Evolutionary conservation across 108 stramenopile genomes (phyloP).

Genomic region (Cyclotella atomus): DNA sequence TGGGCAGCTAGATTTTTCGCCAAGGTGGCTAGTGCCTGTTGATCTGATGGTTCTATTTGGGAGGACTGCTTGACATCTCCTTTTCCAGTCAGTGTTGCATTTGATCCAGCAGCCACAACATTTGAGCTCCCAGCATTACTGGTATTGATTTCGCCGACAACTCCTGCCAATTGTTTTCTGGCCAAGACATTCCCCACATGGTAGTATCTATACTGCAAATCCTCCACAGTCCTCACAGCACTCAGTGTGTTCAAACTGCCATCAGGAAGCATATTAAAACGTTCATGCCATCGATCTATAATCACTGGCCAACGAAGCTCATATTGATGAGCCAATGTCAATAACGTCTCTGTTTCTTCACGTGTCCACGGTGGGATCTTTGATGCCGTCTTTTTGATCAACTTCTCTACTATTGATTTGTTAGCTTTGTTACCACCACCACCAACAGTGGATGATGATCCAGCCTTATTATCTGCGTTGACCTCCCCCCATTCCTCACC

Average conservation of each 20-base stretch:
- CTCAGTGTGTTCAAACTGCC: conserved; percentile 7
- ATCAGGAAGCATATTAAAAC: conserved; percentile 12
- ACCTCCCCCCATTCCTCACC: conserved; percentile 30
- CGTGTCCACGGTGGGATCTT: conserved; percentile 74
- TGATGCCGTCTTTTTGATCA: background rate
- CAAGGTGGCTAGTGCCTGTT: background rate
- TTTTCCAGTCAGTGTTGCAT: conserved; percentile 12
- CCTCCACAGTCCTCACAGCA: conserved; percentile 70
- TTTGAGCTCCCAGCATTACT: background rate
- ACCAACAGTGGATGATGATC: background rate
- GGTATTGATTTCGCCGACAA: background rate
- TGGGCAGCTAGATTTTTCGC: conserved; percentile 1
- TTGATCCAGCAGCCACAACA: conserved; percentile 13
- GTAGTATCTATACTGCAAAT: conserved; percentile 93
- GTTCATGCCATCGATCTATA: conserved; percentile 74
- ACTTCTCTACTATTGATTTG: background rate
- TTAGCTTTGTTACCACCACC: background rate
- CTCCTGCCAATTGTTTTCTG: conserved; percentile 42
- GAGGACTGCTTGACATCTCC: background rate
- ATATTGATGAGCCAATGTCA: conserved; percentile 74
- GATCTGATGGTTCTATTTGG: background rate
- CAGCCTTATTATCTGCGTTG: conserved; percentile 13
- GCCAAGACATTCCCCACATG: conserved; percentile 71
- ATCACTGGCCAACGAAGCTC: conserved; percentile 97
- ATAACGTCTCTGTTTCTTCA: conserved; percentile 90